Percentiles rank a stretch among this genome's conserved stretches.
phyloP scores from a whole-genome alignment of 176 grass and related monocot genomes.

The Raddia distichophylla region DNA sequence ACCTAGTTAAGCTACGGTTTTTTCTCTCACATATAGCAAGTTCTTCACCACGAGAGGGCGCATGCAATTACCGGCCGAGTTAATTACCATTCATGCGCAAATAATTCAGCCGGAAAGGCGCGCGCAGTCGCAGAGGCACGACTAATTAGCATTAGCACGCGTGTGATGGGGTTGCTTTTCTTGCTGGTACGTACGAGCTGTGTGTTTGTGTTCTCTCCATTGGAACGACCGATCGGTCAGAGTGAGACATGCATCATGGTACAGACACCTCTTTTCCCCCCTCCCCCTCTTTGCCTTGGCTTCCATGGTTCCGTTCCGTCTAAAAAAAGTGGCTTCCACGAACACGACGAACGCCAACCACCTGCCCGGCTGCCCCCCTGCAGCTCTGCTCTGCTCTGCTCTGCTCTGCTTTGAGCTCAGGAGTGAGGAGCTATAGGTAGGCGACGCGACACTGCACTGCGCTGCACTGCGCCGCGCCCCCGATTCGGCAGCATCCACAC shows the following conservation, averaged over 20 bases:
- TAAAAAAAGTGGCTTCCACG: conserved; percentile 15
- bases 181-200: no score
- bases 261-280: background rate
- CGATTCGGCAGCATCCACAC: conserved; percentile 27
- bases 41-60: background rate
- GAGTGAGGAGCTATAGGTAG: background rate
- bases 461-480: background rate
- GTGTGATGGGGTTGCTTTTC: background rate
- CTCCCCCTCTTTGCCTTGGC: background rate
- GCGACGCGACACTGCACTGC: background rate
- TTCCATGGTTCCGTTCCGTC: background rate
- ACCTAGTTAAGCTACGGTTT: background rate
- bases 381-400: background rate
- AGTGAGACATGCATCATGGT: background rate
- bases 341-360: background rate
- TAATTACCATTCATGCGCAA: conserved; percentile 18
- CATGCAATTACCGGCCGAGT: no score
- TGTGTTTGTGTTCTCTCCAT: background rate
- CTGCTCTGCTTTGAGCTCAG: background rate
- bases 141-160: conserved; percentile 6
- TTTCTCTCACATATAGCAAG: background rate
- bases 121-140: background rate
- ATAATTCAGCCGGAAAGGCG: conserved; percentile 25
- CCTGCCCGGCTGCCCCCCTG: background rate
- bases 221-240: conserved; percentile 28